Percentiles rank a stretch among this genome's conserved stretches.
Evolutionary conservation across 2,329 filamentous ascomycete genomes (phyloP).

Genomic region (Byssochlamys sp.): DNA sequence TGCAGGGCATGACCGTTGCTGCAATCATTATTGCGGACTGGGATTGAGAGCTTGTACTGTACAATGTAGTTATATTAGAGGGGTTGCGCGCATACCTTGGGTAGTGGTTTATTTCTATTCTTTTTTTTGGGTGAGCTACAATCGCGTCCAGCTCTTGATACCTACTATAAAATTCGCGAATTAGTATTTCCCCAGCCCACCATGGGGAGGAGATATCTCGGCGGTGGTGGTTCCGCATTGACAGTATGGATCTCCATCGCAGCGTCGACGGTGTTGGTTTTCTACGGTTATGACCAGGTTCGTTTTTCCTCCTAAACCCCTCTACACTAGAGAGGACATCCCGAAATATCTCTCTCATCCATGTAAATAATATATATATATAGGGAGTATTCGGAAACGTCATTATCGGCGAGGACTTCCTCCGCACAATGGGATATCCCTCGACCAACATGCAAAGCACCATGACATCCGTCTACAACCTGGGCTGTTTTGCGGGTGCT

Average conservation of each 20-base stretch:
- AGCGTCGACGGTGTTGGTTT: constrained; percentile 42
- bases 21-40: background rate
- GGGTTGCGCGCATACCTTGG: too few species aligned
- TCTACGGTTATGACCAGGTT: constrained; percentile 40
- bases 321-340: background rate
- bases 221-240: constrained; percentile 42
- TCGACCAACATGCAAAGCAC: background rate
- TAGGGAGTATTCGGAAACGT: constrained; percentile 10
- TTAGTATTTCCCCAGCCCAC: background rate
- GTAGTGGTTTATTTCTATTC: too few species aligned
- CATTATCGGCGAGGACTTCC: constrained; percentile 6
- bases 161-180: background rate
- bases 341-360: background rate
- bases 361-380: background rate
- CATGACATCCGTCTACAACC: constrained; percentile 12
- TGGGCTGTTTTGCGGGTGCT: constrained; percentile 42
- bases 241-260: constrained; percentile 46
- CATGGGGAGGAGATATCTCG: constrained; percentile 42
- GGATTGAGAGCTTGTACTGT: background rate
- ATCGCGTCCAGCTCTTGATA: background rate
- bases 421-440: background rate
- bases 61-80: too few species aligned
- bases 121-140: background rate
- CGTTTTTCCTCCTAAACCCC: background rate
- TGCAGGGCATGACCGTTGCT: background rate